Base-by-base conservation (phyloP, 352 stramenopile genomes). In the Phytophthora europaea region DNA sequence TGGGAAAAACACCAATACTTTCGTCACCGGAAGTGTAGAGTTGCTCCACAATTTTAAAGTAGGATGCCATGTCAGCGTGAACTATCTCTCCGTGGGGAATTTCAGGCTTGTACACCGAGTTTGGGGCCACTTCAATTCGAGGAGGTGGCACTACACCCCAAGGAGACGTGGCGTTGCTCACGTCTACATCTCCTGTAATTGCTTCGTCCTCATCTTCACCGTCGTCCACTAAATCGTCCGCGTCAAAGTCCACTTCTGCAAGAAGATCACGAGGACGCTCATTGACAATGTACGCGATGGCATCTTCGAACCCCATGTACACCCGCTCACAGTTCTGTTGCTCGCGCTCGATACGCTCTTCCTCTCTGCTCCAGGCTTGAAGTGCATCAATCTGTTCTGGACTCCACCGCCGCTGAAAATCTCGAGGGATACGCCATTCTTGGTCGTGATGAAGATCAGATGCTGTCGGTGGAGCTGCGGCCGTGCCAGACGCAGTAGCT, bases 231-330 rank as follows among this genome's bases (percentile, higher is more conserved):
- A 96, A 64, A 59, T 94, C 85, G 9, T 92, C 84, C 6, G 84
- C 73, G 33, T 89, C 75, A 20, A 93, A 77, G 18, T 90, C 82
- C 13, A 86, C 77, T 63, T 94, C 86, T 33, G 88, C 79, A 0
- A 87, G 47, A 22, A 81, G 66, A 40, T 76, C 75, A 9, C 84
- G 76, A 43, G 86, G 79, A 3, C 85, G 86, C 9, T 91, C 87
- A 48, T 93, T 92, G 23, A 94, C 78, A 40, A 93, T 86, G 53
- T 90, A 89, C 16, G 82, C 85, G 28, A 89, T 91, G 5, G 81
- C 80, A 50, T 95, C 87, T 63, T 95, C 89, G 58, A 92, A 95
- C 5, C 60, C 84, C 84, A 96, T 91, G 50, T 82, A 83, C 18
- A 85, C 72, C 0, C 78, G 67, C 50, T 94, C 85, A 18, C 76